Conservation (phyloP, 169 alveolate genomes). For the Plasmodium yoelii region DNA sequence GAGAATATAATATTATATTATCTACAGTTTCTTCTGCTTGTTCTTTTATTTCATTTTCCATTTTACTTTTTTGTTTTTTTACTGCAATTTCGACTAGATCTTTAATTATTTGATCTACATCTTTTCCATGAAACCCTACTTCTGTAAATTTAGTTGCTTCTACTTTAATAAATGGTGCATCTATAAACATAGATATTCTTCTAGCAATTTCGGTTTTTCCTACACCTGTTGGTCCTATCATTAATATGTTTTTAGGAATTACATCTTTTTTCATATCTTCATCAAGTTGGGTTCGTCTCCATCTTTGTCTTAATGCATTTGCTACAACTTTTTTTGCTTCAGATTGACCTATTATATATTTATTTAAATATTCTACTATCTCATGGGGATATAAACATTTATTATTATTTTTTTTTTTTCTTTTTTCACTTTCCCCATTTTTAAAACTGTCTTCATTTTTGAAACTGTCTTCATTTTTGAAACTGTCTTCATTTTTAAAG, state of each 20-base stretch:
- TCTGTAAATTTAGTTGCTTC: slow-evolving; percentile 95
- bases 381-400: slow-evolving; percentile 78
- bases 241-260: slow-evolving; percentile 90
- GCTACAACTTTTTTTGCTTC: slow-evolving; percentile 91
- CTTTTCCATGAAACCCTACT: slow-evolving; percentile 94
- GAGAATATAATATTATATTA: slow-evolving; percentile 81
- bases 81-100: slow-evolving; percentile 80
- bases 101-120: slow-evolving; percentile 89
- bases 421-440: no score
- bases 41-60: slow-evolving; percentile 75
- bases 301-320: slow-evolving; percentile 85
- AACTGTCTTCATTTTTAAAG: no score
- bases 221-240: slow-evolving; percentile 92
- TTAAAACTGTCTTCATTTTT: no score
- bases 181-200: slow-evolving; percentile 87
- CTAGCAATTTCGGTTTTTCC: slow-evolving; percentile 94
- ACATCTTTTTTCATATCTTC: slow-evolving; percentile 84
- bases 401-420: background rate
- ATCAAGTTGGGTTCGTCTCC: slow-evolving; percentile 83
- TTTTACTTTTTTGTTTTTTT: slow-evolving; percentile 59
- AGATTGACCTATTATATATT: slow-evolving; percentile 87
- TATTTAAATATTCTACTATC: slow-evolving; percentile 81
- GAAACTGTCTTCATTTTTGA: no score
- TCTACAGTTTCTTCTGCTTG: slow-evolving; percentile 83
- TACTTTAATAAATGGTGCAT: slow-evolving; percentile 92